Percentiles rank a stretch among this genome's conserved stretches.
phyloP scores from a whole-genome alignment of 495 filamentous ascomycete genomes.

The Articulospora tetracladia region DNA sequence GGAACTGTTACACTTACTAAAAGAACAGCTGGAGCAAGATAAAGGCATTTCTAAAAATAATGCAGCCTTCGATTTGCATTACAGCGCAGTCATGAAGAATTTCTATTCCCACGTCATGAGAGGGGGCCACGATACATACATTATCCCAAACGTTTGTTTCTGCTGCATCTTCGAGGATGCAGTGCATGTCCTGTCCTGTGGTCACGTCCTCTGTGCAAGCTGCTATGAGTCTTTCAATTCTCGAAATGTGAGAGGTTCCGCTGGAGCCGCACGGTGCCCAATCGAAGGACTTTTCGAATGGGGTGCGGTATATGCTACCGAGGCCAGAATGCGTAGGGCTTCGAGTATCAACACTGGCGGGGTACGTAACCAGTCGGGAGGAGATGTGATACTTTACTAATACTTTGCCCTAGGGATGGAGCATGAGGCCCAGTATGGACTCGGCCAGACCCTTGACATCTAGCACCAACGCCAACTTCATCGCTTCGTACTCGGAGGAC shows the following conservation, averaged over 20 bases:
- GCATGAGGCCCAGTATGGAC: background rate
- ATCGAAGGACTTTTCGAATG: background rate
- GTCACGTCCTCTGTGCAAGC: background rate
- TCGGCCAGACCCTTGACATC: background rate
- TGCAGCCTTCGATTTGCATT: background rate
- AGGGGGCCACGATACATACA: background rate
- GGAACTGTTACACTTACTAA: background rate
- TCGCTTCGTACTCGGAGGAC: background rate
- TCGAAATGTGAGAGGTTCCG: background rate
- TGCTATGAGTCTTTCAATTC: background rate
- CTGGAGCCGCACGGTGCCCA: background rate
- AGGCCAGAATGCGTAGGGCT: background rate
- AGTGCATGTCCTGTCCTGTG: background rate
- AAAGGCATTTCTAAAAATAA: background rate
- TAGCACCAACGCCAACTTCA: background rate
- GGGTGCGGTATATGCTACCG: too few species aligned
- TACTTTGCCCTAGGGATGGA: background rate
- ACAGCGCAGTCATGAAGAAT: background rate
- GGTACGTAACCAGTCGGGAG: background rate
- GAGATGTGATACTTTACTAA: background rate
- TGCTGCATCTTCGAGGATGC: background rate
- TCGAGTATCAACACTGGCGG: background rate
- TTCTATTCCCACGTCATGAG: background rate
- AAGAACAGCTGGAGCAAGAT: background rate
- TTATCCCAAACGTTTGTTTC: background rate